Percentiles rank a stretch among this genome's conserved stretches.
These are phyloP conservation scores for Kuraishia borneana DNA, from an alignment of 805 yeast genomes.

Conservation along the genomic window DNA sequence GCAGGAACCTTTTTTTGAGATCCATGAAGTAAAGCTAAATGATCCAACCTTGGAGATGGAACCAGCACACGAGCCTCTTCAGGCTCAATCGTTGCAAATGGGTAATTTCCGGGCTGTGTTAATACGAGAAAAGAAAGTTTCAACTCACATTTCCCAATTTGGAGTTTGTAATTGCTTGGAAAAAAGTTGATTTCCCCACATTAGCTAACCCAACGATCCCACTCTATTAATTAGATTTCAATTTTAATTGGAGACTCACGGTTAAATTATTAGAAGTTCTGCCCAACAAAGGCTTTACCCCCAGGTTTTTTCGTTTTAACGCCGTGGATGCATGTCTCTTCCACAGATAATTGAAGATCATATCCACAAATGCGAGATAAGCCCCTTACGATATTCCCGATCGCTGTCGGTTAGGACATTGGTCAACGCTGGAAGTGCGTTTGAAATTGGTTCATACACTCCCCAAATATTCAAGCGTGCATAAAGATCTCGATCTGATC, in stretches of 20 bases:
- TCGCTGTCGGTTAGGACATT: too few species aligned
- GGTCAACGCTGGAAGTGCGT: too few species aligned
- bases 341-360: not conserved
- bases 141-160: constrained; percentile 66
- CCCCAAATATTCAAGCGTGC: too few species aligned
- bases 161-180: constrained; percentile 92
- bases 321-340: not conserved
- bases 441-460: too few species aligned
- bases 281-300: too few species aligned
- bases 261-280: constrained; percentile 1
- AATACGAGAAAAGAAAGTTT: too few species aligned
- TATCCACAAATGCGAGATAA: too few species aligned
- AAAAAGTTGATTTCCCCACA: constrained; percentile 94
- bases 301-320: too few species aligned
- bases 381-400: too few species aligned
- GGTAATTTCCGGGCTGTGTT: constrained; percentile 88
- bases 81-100: constrained; percentile 96
- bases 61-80: constrained; percentile 96
- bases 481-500: too few species aligned
- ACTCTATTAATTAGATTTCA: constrained; percentile 11
- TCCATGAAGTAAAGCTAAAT: constrained; percentile 32
- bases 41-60: constrained; percentile 41
- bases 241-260: not conserved
- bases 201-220: constrained; percentile 56
- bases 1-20: constrained; percentile 45